phyloP scores from a whole-genome alignment of 83 land plant species.

The Larix sibirica region DNA sequence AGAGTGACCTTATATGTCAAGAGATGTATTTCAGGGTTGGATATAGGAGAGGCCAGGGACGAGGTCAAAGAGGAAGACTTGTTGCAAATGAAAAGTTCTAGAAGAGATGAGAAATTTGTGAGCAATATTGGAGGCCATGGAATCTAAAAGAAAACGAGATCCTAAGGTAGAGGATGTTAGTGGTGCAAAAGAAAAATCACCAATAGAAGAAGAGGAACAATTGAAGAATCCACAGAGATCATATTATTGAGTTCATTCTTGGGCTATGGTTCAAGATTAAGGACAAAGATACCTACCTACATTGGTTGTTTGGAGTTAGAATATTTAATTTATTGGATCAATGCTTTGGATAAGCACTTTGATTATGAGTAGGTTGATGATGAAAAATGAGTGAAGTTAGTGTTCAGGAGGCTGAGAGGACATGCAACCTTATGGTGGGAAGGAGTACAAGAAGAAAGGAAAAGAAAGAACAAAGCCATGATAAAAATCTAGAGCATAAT shows the following conservation, averaged over 20 bases:
- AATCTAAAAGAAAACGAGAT: neutral
- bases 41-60: neutral
- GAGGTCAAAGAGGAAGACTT: neutral
- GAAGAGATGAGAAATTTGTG: neutral
- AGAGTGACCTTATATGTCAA: neutral
- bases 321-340: neutral
- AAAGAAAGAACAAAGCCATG: neutral
- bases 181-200: neutral
- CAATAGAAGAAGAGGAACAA: neutral
- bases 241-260: neutral
- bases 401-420: neutral
- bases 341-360: neutral
- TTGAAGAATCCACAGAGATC: neutral
- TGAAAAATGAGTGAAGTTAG: neutral
- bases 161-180: neutral
- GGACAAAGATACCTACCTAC: neutral
- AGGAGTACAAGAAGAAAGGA: neutral
- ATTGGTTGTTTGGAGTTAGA: neutral
- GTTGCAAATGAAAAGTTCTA: neutral
- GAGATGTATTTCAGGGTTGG: neutral
- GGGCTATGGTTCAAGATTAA: neutral
- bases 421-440: neutral
- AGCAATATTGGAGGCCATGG: neutral
- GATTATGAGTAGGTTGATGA: neutral
- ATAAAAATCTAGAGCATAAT: neutral